phyloP scores from a whole-genome alignment of 176 grass and related monocot genomes.

The Stipa capillata region DNA sequence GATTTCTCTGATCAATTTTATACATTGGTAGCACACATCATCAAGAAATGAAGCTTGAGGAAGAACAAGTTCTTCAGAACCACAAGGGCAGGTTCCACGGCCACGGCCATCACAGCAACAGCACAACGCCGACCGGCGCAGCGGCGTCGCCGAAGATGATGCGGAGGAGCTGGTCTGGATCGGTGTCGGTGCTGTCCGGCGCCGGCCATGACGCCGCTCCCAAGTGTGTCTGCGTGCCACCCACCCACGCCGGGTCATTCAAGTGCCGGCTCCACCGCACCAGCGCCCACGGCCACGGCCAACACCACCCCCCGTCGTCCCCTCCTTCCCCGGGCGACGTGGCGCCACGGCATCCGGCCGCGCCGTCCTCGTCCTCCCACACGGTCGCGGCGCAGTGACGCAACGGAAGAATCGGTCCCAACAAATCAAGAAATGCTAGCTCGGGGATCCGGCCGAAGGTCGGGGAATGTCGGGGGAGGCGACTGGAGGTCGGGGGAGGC shows the following conservation, averaged over 20 bases:
- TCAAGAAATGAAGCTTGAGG: too few species aligned
- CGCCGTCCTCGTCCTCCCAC: conserved; percentile 12
- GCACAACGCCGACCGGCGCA: conserved; percentile 35
- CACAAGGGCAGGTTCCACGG: conserved; percentile 32
- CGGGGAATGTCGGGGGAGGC: too few species aligned
- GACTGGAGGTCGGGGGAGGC: too few species aligned
- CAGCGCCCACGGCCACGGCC: conserved; percentile 30
- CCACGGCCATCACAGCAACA: not conserved
- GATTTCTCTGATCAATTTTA: too few species aligned
- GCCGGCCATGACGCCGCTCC: conserved; percentile 18
- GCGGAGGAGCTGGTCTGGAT: conserved; percentile 22
- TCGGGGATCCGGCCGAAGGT: too few species aligned
- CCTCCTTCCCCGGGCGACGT: not conserved
- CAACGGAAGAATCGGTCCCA: not conserved
- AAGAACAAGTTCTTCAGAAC: too few species aligned
- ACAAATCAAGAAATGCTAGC: not conserved
- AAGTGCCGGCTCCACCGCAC: conserved; percentile 68
- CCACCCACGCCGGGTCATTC: conserved; percentile 61
- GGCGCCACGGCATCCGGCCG: not conserved
- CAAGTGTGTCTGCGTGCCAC: conserved; percentile 72
- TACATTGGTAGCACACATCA: too few species aligned
- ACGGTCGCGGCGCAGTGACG: conserved; percentile 62
- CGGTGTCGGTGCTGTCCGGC: conserved; percentile 16
- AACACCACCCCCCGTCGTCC: not conserved
- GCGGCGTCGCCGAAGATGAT: conserved; percentile 33